Evolutionary conservation across 2,329 filamentous ascomycete genomes (phyloP), one percentile per base, ranked within the genome.

Genomic region (Dactylellina haptotyla): DNA sequence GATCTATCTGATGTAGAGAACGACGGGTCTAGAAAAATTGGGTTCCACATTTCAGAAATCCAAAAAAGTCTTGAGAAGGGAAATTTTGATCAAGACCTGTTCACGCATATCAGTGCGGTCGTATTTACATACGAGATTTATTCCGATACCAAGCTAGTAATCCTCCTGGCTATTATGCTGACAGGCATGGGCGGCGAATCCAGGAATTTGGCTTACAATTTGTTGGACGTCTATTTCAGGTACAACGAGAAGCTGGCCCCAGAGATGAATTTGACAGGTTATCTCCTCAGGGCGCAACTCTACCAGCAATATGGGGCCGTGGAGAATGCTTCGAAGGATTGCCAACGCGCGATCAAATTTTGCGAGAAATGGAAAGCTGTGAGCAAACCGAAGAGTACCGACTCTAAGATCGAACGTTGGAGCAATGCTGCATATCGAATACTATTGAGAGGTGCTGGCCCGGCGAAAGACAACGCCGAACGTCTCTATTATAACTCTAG

Each of bases 291-390:
- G 4, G 58, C 58, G 6, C 58, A 63, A 20, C n/a, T 28, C 8
- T 14, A 8, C 2, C 9, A 51, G 0, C 23, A 1, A 3, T 8
- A 28, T 30, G 14, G 2, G 14, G 18, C 18, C 18, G 9, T 14
- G 4, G 14, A 30, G 2, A 9, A 6, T n/a, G 9, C 53, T 3
- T 32, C 16, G 12, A 37, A 43, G 12, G 46, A 43, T 30, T 63
- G 58, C 26, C 45, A 46, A 26, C 43, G 58, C 12, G 32, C n/a
- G 12, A 63, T 63, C 3, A 63, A 63, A 23, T 23, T 63, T 30
- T 50, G 43, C 32, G 58, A 63, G 16, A 51, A 53, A n/a, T 63
- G 53, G n/a, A 43, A 41, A 5, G 14, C 30, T 43, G 20, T 16
- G 32, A n/a, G 28, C 9, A 9, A 10, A 20, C n/a, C 30, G 4